phyloP scores from a whole-genome alignment of 306 rosid species.

The Quercus ilex region DNA sequence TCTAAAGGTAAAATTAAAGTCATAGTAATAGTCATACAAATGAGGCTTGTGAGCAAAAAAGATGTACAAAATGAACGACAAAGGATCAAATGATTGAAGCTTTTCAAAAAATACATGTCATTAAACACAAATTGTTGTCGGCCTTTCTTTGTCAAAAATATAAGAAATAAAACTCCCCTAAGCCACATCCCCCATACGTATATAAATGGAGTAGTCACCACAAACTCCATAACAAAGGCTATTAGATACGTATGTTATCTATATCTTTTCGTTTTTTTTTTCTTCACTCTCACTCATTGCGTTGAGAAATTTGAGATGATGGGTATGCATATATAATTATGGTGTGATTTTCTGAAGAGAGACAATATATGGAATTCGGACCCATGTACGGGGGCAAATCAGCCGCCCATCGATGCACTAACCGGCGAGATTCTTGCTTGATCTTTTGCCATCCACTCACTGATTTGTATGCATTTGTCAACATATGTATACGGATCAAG shows the following conservation, averaged over 20 bases:
- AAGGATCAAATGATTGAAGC: neutral
- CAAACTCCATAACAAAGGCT: too few species aligned
- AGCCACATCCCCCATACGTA: neutral
- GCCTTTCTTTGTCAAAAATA: neutral
- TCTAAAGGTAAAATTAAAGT: too few species aligned
- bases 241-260: neutral
- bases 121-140: neutral
- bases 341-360: neutral
- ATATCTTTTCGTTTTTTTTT: neutral
- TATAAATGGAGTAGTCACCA: too few species aligned
- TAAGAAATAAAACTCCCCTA: neutral
- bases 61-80: neutral
- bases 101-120: neutral
- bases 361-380: neutral
- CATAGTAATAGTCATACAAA: too few species aligned
- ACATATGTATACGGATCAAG: too few species aligned
- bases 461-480: neutral
- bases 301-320: too few species aligned
- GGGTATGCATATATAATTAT: neutral
- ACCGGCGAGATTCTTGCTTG: slow-evolving; percentile 5
- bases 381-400: slow-evolving; percentile 11
- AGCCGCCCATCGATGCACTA: slow-evolving; percentile 12
- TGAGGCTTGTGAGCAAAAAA: neutral
- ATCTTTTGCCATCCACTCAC: neutral
- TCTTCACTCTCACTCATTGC: neutral